Evolutionary conservation across 2,329 filamentous ascomycete species (phyloP), one percentile per base, ranked within the genome.

Genomic region (Xylaria sp.): DNA sequence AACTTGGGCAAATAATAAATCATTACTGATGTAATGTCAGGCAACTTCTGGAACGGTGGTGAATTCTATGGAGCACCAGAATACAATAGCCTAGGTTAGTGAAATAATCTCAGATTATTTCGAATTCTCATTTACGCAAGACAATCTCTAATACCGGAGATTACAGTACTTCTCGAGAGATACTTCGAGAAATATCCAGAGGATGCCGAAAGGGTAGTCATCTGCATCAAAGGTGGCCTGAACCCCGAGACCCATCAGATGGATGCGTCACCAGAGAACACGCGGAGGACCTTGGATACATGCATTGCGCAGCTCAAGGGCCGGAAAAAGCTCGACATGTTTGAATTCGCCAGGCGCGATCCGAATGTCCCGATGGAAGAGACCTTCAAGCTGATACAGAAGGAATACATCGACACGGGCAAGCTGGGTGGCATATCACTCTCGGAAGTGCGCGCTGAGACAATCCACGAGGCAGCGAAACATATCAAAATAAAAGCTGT

Each of bases 151-250:
- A 60, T 23, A 3, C 32, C 3, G 6, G 8, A 43, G 12, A 25
- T 34, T 25, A n/a, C 15, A 63, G 81, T 83, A 50, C 78, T 89
- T 20, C 76, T 89, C 20, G 81, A 85, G 64, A 79, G 81, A 46
- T 89, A 89, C 76, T 88, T 89, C 73, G 81, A 81, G 41, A 81
- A 83, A 68, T 84, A 89, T 75, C 86, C 87, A 1, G 83, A 86
- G 68, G 84, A 88, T 67, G 85, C 85, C 4, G 79, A 83, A 32
- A 85, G 87, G 73, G 82, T 89, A 1, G 80, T 88, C 9, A 77
- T 89, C 23, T 83, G 81, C 71, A 83, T 89, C 73, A 89, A 89
- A 76, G 86, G 86, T 15, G 86, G 82, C 1, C 30, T 81, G 12
- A 75, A 81, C 57, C 60, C 73, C 0, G 71, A 74, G 9, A 76